Conservation (phyloP, 495 filamentous ascomycete genomes). For the Neurospora sp. region DNA sequence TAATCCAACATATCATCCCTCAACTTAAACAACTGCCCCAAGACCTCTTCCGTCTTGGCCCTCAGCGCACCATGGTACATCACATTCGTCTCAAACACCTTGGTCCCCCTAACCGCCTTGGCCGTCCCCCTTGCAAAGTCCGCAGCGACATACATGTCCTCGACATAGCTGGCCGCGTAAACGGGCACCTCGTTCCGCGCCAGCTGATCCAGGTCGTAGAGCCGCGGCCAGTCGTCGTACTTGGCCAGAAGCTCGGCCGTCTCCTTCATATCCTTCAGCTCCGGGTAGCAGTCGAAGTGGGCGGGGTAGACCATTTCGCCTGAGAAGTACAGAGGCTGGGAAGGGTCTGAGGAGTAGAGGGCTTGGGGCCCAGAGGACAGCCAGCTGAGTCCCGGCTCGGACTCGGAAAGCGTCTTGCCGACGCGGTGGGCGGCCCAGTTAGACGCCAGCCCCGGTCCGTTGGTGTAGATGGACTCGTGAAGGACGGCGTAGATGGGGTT, state of each 20-base stretch:
- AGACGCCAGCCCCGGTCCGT: slow-evolving; percentile 32
- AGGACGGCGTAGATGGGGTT: slow-evolving; percentile 74
- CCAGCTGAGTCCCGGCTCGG: slow-evolving; percentile 24
- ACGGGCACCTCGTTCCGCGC: slow-evolving; percentile 75
- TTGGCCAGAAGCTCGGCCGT: slow-evolving; percentile 62
- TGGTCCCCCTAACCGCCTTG: slow-evolving; percentile 60
- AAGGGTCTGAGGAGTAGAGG: slow-evolving; percentile 1
- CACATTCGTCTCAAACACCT: slow-evolving; percentile 73
- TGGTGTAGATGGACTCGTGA: slow-evolving; percentile 79
- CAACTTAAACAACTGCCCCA: slow-evolving; percentile 59
- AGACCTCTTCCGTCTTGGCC: slow-evolving; percentile 59
- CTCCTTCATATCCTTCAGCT: slow-evolving; percentile 52
- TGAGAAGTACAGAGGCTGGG: slow-evolving; percentile 67
- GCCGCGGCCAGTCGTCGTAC: slow-evolving; percentile 53
- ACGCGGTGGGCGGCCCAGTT: slow-evolving; percentile 41
- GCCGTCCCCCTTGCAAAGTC: slow-evolving; percentile 65
- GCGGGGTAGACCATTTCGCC: slow-evolving; percentile 87
- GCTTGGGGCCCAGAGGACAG: slow-evolving; percentile 14
- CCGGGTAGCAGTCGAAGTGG: slow-evolving; percentile 67
- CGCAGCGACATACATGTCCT: slow-evolving; percentile 93
- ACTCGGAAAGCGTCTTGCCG: slow-evolving; percentile 24
- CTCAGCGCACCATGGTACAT: slow-evolving; percentile 80
- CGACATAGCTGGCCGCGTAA: slow-evolving; percentile 72
- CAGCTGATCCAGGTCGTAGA: slow-evolving; percentile 68
- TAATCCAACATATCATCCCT: slow-evolving; percentile 66